Base-by-base conservation (phyloP, 306 rosid species). In the Pterocarpus santalinus region DNA sequence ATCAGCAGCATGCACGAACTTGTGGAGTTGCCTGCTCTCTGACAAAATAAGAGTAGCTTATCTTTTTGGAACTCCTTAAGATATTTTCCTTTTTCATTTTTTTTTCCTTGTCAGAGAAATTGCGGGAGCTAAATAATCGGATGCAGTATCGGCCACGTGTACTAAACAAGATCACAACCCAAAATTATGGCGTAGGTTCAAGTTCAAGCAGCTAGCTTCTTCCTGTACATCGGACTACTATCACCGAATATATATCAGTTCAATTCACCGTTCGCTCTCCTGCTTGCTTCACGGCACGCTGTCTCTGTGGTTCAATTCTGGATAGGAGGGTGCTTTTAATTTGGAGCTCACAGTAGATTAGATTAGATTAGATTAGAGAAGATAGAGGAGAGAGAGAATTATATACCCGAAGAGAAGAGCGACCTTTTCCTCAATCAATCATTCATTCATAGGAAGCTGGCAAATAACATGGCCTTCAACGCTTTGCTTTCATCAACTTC, bases 381-480 rank as follows among this genome's bases (percentile, higher is more conserved):
- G 32, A 77, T 53, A 35, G 41, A 30, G 10, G 16, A 58, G 34
- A 47, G 56, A 63, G 8, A 73, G 38, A 16, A 9, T 22, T 22
- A 47, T 8, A 43, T 0, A 4, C 10, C 11, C 6, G 47, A 43
- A 43, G 47, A 38, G 47, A 4, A 43, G 47, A 43, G 47, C 47
- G 2, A 43, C 47, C 2, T 9, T 43, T 9, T 43, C 10, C 47
- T 43, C 47, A 43, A 36, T 36, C 39, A 2, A 5, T 43, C 47
- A 43, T 43, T 43, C 11, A 43, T 43, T 43, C 47, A 43, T 43
- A 22, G 28, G 28, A 22, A 22, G 28, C 28, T 43, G 8, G 47
- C 15, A 9, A 47, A 47, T 11, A 47, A 11, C 75, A 90, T 91
- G 97, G 94, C 97, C 55, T 88, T 91, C 64, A 56, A 85, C 69